Evolutionary conservation across 176 grass and related monocot genomes (phyloP).

Genomic region (Lolium rigidum): DNA sequence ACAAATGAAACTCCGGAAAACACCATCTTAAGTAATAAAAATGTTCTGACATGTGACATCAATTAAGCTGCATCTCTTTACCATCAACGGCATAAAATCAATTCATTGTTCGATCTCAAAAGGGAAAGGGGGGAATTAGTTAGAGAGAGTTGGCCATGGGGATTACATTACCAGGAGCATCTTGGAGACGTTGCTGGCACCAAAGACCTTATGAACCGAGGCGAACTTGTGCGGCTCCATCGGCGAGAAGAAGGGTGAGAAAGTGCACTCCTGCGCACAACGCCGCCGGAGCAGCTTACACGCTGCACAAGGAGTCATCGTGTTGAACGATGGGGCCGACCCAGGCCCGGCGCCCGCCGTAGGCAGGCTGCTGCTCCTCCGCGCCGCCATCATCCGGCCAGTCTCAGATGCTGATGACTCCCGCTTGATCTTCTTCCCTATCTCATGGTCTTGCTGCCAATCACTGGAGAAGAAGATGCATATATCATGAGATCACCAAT

Average conservation of each 20-base stretch:
- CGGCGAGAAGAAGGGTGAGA: constrained; percentile 95
- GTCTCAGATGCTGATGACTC: constrained; percentile 46
- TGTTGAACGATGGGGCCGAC: constrained; percentile 52
- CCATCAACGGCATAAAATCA: background rate
- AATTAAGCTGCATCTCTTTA: background rate
- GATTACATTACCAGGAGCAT: constrained; percentile 69
- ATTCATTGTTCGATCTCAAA: background rate
- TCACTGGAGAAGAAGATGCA: constrained; percentile 54
- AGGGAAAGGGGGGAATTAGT: background rate
- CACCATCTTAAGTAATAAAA: background rate
- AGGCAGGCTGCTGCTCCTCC: constrained; percentile 58
- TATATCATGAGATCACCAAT: constrained; percentile 11
- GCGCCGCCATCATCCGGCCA: constrained; percentile 51
- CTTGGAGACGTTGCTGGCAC: constrained; percentile 98
- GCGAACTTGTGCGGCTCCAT: constrained; percentile 94
- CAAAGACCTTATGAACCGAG: constrained; percentile 89
- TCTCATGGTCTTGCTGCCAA: constrained; percentile 69
- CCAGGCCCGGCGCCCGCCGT: constrained; percentile 44
- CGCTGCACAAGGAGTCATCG: constrained; percentile 80
- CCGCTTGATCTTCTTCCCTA: constrained; percentile 80
- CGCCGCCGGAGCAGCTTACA: constrained; percentile 90
- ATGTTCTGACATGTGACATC: background rate
- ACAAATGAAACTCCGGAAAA: background rate
- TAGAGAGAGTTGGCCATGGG: background rate
- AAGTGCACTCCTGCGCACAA: constrained; percentile 95